Base-by-base conservation (phyloP, 768 basidiomycete genomes). In the Leccinum obscurum region DNA sequence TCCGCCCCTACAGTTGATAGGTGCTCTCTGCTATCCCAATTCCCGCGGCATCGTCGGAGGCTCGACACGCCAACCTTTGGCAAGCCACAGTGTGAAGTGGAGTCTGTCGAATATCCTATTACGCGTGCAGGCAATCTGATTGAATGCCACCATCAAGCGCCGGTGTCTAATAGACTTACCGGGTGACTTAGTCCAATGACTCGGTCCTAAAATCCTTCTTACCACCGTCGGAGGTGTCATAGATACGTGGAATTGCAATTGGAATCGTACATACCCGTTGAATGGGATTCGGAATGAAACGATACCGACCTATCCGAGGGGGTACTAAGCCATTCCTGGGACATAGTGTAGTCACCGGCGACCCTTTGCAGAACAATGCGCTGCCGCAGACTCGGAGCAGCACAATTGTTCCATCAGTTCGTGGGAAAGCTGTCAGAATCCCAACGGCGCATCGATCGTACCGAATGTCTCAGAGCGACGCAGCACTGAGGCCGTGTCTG, bases 111-210 rank as follows among this genome's bases (percentile, higher is more conserved):
- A n/a, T 41, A 41, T 17, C 39, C 4, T 41, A 1, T 37, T 64
- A 53, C 55, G 56, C 58, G 49, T n/a, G 3, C 52, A 52, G 9
- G 20, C 6, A 46, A 13, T 20, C 44, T 20, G 0, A 46, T 46
- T 46, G 7, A 13, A 46, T 46, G 44, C 44, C 44, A 20, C 44
- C 9, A n/a, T 15, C 17, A 6, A 30, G 6, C n/a, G 24, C 15
- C 69, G 69, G 69, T 35, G 30, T 64, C 22, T 41, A 56, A 15
- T 9, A 37, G 46, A 22, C 20, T 63, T 2, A 39, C 69, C 69
- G 44, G 69, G 56, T 70, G 69, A 71, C 58, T 22, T 20, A 5
- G 5, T 20, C 44, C 44, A 11, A 13, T 20, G 20, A 20, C 20
- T 46, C 44, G 39, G 37, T 37, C 37, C 14, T 15, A 37, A 37